Percentiles rank a stretch among this genome's conserved stretches.
Conservation (phyloP, 192 early-diverging fungal genomes). For the Coemansia sp. region DNA sequence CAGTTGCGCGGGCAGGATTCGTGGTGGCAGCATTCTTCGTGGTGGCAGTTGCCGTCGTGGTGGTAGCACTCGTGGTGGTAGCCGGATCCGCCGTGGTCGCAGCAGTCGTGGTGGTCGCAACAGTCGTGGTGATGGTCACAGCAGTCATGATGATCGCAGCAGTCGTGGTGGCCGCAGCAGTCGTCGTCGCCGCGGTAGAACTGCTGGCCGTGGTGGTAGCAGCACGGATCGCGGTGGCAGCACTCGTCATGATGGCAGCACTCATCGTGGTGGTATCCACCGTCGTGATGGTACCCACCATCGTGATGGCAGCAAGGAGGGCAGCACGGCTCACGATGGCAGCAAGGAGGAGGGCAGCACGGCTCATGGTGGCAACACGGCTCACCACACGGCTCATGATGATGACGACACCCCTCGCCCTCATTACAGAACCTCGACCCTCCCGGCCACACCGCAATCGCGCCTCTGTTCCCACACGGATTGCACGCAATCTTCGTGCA, state of each 20-base stretch:
- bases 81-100: conserved; percentile 19
- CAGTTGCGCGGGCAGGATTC: conserved; percentile 36
- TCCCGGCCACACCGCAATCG: conserved; percentile 37
- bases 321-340: conserved; percentile 17
- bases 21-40: conserved; percentile 32
- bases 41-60: conserved; percentile 27
- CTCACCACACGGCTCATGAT: conserved; percentile 19
- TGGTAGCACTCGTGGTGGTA: conserved; percentile 30
- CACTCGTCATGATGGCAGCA: conserved; percentile 16
- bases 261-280: conserved; percentile 29
- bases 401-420: conserved; percentile 7
- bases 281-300: conserved; percentile 48
- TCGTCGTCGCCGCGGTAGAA: conserved; percentile 15
- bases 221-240: conserved; percentile 29
- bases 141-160: conserved; percentile 12
- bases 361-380: conserved; percentile 35
- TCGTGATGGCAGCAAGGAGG: conserved; percentile 20
- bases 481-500: conserved; percentile 56
- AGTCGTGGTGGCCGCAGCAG: conserved; percentile 13
- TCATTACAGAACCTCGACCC: conserved; percentile 37
- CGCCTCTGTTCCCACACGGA: conserved; percentile 28
- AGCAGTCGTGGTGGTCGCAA: conserved; percentile 25
- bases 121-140: conserved; percentile 20
- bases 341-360: conserved; percentile 11
- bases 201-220: conserved; percentile 14